These are phyloP conservation scores for Phytophthora syringae DNA, from an alignment of 352 stramenopile species.

Conservation along the genomic window DNA sequence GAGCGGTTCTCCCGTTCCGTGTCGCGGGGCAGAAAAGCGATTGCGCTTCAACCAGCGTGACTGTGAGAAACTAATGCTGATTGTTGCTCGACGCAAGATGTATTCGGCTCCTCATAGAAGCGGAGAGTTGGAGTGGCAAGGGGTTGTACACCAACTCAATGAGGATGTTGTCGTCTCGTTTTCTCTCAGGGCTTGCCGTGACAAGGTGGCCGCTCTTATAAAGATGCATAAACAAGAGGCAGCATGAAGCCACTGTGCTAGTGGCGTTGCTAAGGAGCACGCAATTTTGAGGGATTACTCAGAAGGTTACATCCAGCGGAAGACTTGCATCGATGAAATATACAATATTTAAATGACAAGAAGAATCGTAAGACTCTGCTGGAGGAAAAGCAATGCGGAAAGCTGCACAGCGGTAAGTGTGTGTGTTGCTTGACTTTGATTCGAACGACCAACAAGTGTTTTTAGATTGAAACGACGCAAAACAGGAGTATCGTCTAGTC, in stretches of 20 bases:
- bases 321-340: background rate
- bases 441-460: too few relatives aligned
- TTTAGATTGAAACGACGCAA: slow-evolving; percentile 4
- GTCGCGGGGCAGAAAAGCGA: background rate
- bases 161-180: background rate
- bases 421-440: too few relatives aligned
- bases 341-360: background rate
- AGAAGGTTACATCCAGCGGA: background rate
- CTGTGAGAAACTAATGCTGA: background rate
- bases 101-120: background rate
- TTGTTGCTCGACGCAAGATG: background rate
- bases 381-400: background rate
- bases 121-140: background rate
- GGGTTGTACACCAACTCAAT: background rate
- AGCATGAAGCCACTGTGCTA: background rate
- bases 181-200: background rate
- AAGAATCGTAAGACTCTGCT: background rate
- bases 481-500: background rate
- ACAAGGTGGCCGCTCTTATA: background rate
- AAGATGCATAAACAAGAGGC: background rate
- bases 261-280: background rate
- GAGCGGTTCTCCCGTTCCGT: background rate
- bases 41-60: background rate
- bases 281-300: background rate
- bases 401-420: background rate